Evolutionary conservation across 1,139 yeast species (phyloP).

Genomic region (Zygosaccharomyces sapae): DNA sequence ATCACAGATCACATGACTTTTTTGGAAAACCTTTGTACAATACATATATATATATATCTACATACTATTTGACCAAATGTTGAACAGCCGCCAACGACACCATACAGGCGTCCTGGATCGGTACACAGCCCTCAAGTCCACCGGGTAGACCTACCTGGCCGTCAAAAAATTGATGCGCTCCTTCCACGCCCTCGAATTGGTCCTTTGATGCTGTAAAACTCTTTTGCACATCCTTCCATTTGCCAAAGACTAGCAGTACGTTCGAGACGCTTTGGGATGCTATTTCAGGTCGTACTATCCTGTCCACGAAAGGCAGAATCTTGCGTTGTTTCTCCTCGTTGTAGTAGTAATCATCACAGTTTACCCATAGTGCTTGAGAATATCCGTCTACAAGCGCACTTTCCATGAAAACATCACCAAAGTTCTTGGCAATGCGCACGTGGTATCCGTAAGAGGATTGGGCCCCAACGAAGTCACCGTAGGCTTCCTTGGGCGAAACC

Average conservation of each 20-base stretch:
- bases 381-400: conserved; percentile 67
- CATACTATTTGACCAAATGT: conserved; percentile 1
- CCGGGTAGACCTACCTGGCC: conserved; percentile 53
- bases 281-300: conserved; percentile 13
- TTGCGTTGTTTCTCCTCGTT: conserved; percentile 30
- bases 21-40: not conserved
- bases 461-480: conserved; percentile 54
- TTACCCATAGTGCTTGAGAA: conserved; percentile 58
- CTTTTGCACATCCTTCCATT: conserved; percentile 51
- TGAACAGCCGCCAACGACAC: conserved; percentile 44
- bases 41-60: too few species aligned
- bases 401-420: conserved; percentile 68
- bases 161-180: conserved; percentile 64
- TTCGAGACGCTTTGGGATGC: conserved; percentile 23
- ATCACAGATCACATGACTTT: not conserved
- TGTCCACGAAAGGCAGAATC: conserved; percentile 22
- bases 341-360: conserved; percentile 60
- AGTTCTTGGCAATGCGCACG: conserved; percentile 60
- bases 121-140: conserved; percentile 42
- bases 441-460: conserved; percentile 67
- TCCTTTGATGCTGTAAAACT: conserved; percentile 49
- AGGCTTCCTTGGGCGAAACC: conserved; percentile 70
- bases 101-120: conserved; percentile 64
- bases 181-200: conserved; percentile 50
- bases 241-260: conserved; percentile 58